Percentiles rank a stretch among this genome's conserved stretches.
Evolutionary conservation across 257 asterid genomes (phyloP).

Genomic region (Nyctanthes arbortristis): DNA sequence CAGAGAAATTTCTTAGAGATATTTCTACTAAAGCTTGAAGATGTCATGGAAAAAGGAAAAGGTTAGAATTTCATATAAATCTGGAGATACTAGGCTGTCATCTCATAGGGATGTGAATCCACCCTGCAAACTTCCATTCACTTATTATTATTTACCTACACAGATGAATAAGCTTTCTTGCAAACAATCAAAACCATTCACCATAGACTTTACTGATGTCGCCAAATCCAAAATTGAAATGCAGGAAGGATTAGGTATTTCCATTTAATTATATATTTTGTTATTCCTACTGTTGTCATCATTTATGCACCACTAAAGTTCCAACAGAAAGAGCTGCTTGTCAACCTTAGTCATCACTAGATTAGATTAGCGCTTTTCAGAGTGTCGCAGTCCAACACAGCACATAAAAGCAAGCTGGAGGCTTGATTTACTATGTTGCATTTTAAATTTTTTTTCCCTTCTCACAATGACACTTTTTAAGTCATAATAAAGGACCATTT

Average conservation of each 20-base stretch:
- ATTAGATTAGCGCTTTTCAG: background rate
- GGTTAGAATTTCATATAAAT: background rate
- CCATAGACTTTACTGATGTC: background rate
- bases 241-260: background rate
- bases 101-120: background rate
- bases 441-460: background rate
- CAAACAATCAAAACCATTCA: background rate
- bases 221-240: background rate
- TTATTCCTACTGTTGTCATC: background rate
- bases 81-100: no score
- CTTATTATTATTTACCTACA: background rate
- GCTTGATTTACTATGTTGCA: background rate
- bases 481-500: background rate
- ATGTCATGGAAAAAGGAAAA: background rate
- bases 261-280: background rate
- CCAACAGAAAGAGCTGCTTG: background rate
- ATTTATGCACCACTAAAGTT: background rate
- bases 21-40: background rate
- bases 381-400: background rate
- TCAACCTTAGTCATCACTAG: background rate
- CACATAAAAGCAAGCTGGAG: background rate
- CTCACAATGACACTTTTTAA: no score
- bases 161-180: background rate
- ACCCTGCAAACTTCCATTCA: background rate
- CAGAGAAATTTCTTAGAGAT: background rate